Conservation (phyloP, 805 yeast species). For the Candida tallmaniae region DNA sequence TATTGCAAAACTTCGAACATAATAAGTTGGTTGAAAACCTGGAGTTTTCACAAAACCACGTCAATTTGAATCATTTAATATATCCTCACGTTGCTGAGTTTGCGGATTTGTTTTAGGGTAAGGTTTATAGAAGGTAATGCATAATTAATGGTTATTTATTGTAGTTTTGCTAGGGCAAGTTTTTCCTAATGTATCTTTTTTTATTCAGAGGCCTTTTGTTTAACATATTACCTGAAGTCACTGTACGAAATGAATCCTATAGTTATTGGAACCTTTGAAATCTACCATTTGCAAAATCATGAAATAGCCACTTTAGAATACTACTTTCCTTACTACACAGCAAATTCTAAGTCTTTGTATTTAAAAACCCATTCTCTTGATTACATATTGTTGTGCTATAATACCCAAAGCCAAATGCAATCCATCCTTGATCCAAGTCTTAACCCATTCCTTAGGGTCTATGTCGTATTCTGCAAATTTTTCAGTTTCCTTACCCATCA, state of each 20-base stretch:
- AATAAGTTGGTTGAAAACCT: slow-evolving; percentile 9
- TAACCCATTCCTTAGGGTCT: slow-evolving; percentile 42
- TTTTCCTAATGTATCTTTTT: too few species aligned
- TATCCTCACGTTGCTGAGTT: slow-evolving; percentile 43
- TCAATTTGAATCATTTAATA: slow-evolving; percentile 17
- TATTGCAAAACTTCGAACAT: slow-evolving; percentile 36
- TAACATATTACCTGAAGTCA: too few species aligned
- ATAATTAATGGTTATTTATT: too few species aligned
- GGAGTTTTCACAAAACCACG: background rate
- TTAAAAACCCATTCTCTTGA: slow-evolving; percentile 78
- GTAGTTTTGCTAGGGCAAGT: too few species aligned
- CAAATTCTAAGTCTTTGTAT: background rate
- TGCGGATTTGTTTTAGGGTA: slow-evolving; percentile 36
- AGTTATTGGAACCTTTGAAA: too few species aligned
- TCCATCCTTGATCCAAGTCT: slow-evolving; percentile 50
- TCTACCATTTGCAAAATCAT: too few species aligned
- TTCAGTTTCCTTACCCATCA: slow-evolving; percentile 43
- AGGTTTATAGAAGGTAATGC: too few species aligned
- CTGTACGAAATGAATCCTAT: too few species aligned
- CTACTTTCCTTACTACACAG: background rate
- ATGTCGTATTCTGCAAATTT: slow-evolving; percentile 22
- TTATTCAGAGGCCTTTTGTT: too few species aligned
- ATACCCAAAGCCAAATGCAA: slow-evolving; percentile 77
- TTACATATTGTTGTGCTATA: slow-evolving; percentile 85
- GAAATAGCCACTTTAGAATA: too few species aligned